Conservation (phyloP, 768 basidiomycete genomes). For the Leccinum ochraceum region DNA sequence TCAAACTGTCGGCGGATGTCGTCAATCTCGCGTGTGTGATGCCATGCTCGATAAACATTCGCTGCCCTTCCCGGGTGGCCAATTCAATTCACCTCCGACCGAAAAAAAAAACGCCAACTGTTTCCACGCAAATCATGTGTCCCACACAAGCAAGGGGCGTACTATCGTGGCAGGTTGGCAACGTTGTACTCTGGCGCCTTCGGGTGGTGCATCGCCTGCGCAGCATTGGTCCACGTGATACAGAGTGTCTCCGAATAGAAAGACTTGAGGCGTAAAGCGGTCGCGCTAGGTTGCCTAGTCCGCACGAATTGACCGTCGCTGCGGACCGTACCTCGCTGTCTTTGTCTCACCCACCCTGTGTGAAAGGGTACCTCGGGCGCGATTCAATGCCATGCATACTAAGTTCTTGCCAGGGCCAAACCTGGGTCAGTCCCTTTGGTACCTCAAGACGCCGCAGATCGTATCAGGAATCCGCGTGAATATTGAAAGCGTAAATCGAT, state of each 20-base stretch:
- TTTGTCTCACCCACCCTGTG: slow-evolving; percentile 3
- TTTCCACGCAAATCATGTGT: slow-evolving; percentile 2
- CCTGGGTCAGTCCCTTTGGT: neutral
- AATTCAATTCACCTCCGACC: slow-evolving; percentile 6
- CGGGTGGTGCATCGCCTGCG: neutral
- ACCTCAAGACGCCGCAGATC: slow-evolving; percentile 18
- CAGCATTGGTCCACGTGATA: neutral
- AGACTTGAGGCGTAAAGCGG: neutral
- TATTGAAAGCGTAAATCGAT: slow-evolving; percentile 13
- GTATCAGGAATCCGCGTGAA: slow-evolving; percentile 14
- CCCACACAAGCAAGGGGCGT: slow-evolving; percentile 5
- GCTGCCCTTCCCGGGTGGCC: neutral
- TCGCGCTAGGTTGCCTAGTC: neutral
- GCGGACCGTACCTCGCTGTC: slow-evolving; percentile 3
- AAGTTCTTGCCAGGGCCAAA: slow-evolving; percentile 8
- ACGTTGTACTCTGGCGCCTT: neutral
- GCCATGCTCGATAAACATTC: slow-evolving; percentile 1
- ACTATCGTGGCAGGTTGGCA: neutral
- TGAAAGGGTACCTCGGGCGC: slow-evolving; percentile 14
- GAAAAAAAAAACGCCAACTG: neutral
- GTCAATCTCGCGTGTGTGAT: neutral
- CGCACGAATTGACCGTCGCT: slow-evolving; percentile 2
- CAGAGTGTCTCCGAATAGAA: neutral
- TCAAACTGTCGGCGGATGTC: neutral
- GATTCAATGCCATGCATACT: neutral